phyloP scores from a whole-genome alignment of 1,284 basidiomycete genomes.

The Pascua sp. region DNA sequence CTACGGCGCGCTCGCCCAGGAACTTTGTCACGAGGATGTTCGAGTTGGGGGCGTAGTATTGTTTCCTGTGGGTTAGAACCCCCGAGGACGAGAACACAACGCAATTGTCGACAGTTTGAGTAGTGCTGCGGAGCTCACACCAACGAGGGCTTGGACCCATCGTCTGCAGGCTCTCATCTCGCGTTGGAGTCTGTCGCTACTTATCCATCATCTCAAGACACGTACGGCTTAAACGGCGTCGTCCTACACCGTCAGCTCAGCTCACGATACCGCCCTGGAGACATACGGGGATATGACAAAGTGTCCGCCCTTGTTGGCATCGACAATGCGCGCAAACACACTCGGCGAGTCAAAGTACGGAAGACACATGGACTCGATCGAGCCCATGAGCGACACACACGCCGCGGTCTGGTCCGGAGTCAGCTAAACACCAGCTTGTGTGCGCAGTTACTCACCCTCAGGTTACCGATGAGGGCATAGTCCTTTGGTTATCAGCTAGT shows the following conservation, averaged over 20 bases:
- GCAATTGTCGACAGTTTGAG: too few species aligned
- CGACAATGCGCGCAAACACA: conserved; percentile 68
- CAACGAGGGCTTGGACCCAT: too few species aligned
- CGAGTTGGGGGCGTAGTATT: conserved; percentile 80
- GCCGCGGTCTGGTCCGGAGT: conserved; percentile 44
- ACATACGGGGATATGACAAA: conserved; percentile 69
- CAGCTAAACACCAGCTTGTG: too few species aligned
- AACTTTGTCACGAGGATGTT: conserved; percentile 87
- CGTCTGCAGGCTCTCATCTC: too few species aligned
- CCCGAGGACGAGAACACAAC: conserved; percentile 1
- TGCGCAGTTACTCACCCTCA: conserved; percentile 25
- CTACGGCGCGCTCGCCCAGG: conserved; percentile 74
- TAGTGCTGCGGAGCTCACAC: too few species aligned
- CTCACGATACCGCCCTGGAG: not conserved
- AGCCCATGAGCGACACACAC: conserved; percentile 48
- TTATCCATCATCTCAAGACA: not conserved
- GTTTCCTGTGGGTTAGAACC: conserved; percentile 65
- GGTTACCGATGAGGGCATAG: conserved; percentile 52
- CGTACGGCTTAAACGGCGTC: conserved; percentile 36
- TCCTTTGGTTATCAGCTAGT: conserved; percentile 28
- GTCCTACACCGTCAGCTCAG: conserved; percentile 1
- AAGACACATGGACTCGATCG: conserved; percentile 73
- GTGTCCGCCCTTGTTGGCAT: conserved; percentile 72
- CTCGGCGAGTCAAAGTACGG: conserved; percentile 86
- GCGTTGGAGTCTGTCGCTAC: too few species aligned